Evolutionary conservation across 257 asterid species (phyloP).

Genomic region (Jasminum sambac): DNA sequence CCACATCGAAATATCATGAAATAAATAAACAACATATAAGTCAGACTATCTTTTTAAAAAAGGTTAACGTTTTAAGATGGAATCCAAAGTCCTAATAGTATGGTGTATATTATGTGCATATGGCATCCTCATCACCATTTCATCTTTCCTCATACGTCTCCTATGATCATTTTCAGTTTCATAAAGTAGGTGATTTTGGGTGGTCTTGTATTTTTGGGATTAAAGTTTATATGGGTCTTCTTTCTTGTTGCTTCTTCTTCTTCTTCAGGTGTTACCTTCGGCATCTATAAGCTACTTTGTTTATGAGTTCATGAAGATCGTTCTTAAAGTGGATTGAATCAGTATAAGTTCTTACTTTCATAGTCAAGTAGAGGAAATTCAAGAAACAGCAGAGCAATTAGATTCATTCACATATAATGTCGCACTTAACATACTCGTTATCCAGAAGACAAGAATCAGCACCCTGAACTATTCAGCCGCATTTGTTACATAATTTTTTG

Average conservation of each 20-base stretch:
- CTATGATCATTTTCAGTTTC: neutral
- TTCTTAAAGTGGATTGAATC: constrained; percentile 74
- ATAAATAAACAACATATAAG: too few species aligned
- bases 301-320: constrained; percentile 91
- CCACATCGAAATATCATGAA: too few species aligned
- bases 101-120: too few species aligned
- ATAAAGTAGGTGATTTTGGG: too few species aligned
- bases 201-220: constrained; percentile 11
- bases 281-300: constrained; percentile 91
- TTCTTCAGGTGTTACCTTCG: constrained; percentile 87
- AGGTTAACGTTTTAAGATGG: too few species aligned
- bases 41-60: too few species aligned
- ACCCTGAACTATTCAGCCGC: neutral
- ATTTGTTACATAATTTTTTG: neutral
- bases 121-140: too few species aligned
- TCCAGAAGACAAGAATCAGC: neutral
- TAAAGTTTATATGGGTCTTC: neutral
- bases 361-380: constrained; percentile 18
- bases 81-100: too few species aligned
- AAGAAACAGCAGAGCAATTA: constrained; percentile 14
- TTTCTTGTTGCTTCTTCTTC: constrained; percentile 10
- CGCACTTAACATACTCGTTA: neutral
- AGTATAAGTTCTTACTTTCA: constrained; percentile 5
- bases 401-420: neutral
- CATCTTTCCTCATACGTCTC: neutral